Evolutionary conservation across 768 basidiomycete species (phyloP).

Genomic region (Leccinum aurantiacum): DNA sequence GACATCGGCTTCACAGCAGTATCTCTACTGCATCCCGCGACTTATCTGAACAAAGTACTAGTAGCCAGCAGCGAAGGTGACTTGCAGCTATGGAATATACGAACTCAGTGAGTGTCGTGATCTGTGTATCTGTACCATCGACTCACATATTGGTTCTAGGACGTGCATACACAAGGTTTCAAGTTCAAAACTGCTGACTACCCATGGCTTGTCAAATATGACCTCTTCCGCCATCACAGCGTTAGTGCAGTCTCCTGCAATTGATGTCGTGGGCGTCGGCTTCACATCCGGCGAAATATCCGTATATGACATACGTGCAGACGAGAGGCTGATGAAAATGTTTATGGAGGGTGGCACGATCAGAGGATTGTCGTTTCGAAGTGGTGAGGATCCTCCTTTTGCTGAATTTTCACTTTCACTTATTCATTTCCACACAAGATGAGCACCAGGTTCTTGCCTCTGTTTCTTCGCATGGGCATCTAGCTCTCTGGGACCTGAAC

Average conservation of each 20-base stretch:
- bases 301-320: conserved; percentile 86
- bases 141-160: conserved; percentile 39
- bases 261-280: conserved; percentile 94
- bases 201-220: conserved; percentile 31
- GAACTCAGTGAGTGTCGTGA: conserved; percentile 59
- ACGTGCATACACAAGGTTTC: conserved; percentile 82
- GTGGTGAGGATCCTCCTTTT: conserved; percentile 52
- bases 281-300: conserved; percentile 85
- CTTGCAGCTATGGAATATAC: conserved; percentile 93
- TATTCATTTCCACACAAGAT: conserved; percentile 45
- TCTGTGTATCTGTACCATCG: background rate
- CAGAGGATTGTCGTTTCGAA: conserved; percentile 78
- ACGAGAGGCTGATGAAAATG: conserved; percentile 86
- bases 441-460: conserved; percentile 87
- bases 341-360: conserved; percentile 87
- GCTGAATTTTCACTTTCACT: background rate
- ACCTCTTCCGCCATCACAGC: conserved; percentile 61
- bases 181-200: conserved; percentile 49
- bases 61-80: conserved; percentile 78
- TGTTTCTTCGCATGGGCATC: conserved; percentile 81
- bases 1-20: conserved; percentile 85
- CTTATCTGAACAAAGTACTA: conserved; percentile 94
- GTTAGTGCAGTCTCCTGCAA: conserved; percentile 88
- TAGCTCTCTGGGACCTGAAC: conserved; percentile 93
- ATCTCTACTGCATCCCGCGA: conserved; percentile 85